These are phyloP conservation scores for Phaeophleospora eucalypticola DNA, from an alignment of 2,329 filamentous ascomycete genomes.

Conservation along the genomic window DNA sequence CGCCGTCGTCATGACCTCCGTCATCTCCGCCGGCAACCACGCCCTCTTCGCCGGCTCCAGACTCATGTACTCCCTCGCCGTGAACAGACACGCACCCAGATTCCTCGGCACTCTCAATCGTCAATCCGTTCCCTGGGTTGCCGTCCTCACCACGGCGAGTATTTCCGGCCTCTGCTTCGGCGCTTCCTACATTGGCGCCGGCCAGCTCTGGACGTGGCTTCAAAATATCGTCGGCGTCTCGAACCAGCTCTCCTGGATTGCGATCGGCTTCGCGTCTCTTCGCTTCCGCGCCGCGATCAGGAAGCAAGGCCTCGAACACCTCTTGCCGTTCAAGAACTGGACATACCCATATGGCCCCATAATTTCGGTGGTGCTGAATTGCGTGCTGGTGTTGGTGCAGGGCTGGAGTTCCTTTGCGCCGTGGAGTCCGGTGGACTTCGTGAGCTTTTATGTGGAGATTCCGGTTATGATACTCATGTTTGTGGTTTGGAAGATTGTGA, in stretches of 20 bases:
- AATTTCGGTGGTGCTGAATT: slow-evolving; percentile 54
- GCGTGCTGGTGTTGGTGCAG: slow-evolving; percentile 58
- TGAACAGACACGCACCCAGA: slow-evolving; percentile 53
- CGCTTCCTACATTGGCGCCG: slow-evolving; percentile 60
- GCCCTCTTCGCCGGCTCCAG: slow-evolving; percentile 56
- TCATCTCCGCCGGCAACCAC: slow-evolving; percentile 57
- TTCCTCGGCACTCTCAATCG: slow-evolving; percentile 49
- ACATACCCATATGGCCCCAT: slow-evolving; percentile 61
- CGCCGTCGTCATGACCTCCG: slow-evolving; percentile 57
- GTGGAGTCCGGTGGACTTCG: slow-evolving; percentile 58
- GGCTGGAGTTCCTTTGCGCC: slow-evolving; percentile 62
- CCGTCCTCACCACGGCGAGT: slow-evolving; percentile 40
- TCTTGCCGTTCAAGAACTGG: slow-evolving; percentile 63
- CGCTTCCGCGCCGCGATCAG: slow-evolving; percentile 59
- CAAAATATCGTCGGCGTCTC: slow-evolving; percentile 66
- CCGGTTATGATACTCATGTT: slow-evolving; percentile 56
- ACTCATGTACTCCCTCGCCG: slow-evolving; percentile 54
- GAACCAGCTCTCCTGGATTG: slow-evolving; percentile 63
- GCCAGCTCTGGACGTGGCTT: slow-evolving; percentile 62
- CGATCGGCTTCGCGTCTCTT: slow-evolving; percentile 61
- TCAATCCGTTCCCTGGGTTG: slow-evolving; percentile 52
- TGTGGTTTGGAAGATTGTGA: slow-evolving; percentile 51
- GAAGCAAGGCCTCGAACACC: slow-evolving; percentile 56
- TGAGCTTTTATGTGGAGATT: slow-evolving; percentile 59
- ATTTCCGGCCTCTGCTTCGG: slow-evolving; percentile 54